Conservation (phyloP, 164 flowering plant species). For the Amborella trichopoda region DNA sequence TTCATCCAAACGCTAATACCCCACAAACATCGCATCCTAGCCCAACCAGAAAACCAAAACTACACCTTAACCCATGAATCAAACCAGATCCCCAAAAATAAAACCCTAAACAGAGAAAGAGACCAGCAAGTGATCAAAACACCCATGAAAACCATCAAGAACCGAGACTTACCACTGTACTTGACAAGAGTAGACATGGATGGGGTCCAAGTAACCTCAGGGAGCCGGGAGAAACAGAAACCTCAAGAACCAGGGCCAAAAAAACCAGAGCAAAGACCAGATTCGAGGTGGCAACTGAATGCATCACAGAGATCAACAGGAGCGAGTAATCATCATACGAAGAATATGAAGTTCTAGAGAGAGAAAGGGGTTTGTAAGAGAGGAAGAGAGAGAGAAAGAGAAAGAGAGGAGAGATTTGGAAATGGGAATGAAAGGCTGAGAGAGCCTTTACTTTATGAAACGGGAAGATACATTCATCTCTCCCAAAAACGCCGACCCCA, state of each 20-base stretch:
- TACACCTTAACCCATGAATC: too few relatives aligned
- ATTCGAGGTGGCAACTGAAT: conserved; percentile 1
- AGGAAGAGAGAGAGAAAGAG: not conserved
- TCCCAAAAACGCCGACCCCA: too few relatives aligned
- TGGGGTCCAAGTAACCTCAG: not conserved
- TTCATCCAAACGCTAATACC: too few relatives aligned
- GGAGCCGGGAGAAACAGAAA: conserved; percentile 5
- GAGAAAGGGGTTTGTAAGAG: conserved; percentile 5
- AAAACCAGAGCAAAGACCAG: not conserved
- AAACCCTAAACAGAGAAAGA: not conserved
- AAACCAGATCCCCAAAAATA: not conserved
- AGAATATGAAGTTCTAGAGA: conserved; percentile 7
- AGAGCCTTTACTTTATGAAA: too few relatives aligned
- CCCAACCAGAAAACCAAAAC: too few relatives aligned
- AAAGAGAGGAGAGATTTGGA: too few relatives aligned
- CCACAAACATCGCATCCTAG: too few relatives aligned
- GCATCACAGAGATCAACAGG: conserved; percentile 16
- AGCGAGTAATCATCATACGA: not conserved
- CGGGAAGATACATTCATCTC: too few relatives aligned
- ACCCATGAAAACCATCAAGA: too few relatives aligned
- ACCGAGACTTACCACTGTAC: conserved; percentile 20
- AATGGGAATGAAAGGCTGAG: not conserved
- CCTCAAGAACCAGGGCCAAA: conserved; percentile 5
- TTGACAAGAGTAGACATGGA: conserved; percentile 24
- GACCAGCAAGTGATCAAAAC: too few relatives aligned